These are phyloP conservation scores for Salix arbutifolia DNA, from an alignment of 345 rosid genomes.

Conservation along the genomic window DNA sequence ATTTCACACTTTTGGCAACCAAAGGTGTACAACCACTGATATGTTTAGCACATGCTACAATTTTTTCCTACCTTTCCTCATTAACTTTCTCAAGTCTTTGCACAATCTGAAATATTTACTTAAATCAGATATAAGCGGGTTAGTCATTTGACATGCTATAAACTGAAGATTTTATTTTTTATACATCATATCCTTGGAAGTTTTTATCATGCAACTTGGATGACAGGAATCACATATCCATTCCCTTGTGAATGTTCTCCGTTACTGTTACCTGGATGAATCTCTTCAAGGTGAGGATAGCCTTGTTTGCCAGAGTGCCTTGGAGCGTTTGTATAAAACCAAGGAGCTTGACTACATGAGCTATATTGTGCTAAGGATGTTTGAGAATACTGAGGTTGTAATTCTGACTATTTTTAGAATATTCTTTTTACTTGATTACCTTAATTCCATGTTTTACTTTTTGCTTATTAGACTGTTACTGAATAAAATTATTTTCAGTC, in stretches of 20 bases:
- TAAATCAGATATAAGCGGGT: not conserved
- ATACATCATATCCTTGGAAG: not conserved
- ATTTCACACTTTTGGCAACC: not conserved
- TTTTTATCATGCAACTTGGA: constrained; percentile 4
- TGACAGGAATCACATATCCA: constrained; percentile 96
- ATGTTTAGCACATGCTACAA: not conserved
- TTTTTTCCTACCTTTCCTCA: not conserved
- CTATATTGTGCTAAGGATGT: constrained; percentile 82
- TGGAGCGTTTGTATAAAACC: constrained; percentile 77
- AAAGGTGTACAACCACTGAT: not conserved
- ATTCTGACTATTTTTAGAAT: not conserved
- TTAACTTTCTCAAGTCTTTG: not conserved
- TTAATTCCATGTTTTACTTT: not conserved
- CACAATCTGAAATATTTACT: not conserved
- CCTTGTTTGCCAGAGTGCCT: constrained; percentile 64
- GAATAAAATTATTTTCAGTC: not conserved
- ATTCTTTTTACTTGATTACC: not conserved
- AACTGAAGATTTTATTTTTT: not conserved
- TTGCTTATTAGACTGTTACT: not conserved
- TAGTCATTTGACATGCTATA: not conserved
- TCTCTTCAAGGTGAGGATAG: constrained; percentile 94
- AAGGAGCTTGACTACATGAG: constrained; percentile 99
- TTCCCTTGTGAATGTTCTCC: constrained; percentile 90
- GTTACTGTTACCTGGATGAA: constrained; percentile 94
- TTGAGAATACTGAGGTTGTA: constrained; percentile 83